Conservation (phyloP, 1,284 basidiomycete genomes). For the Peniophora sp. region DNA sequence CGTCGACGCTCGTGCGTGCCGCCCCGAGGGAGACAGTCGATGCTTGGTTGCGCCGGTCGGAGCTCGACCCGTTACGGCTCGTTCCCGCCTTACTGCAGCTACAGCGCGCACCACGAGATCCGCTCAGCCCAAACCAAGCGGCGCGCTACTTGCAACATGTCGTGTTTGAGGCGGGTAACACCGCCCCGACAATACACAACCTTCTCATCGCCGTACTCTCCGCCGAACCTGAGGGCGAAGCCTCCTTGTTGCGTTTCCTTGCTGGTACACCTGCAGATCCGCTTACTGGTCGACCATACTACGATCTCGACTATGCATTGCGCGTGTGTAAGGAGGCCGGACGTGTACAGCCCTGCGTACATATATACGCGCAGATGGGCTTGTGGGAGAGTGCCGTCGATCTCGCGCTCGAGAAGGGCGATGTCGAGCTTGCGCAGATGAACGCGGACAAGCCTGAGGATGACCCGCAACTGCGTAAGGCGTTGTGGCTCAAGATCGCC, state of each 20-base stretch:
- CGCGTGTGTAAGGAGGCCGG: conserved; percentile 82
- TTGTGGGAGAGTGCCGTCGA: conserved; percentile 96
- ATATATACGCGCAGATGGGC: conserved; percentile 98
- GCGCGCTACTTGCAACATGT: conserved; percentile 84
- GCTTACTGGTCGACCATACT: conserved; percentile 82
- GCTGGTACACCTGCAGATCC: conserved; percentile 80
- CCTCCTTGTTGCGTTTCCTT: conserved; percentile 79
- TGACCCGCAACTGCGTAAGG: conserved; percentile 81
- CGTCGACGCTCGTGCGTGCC: conserved; percentile 81
- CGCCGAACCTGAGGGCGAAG: conserved; percentile 51
- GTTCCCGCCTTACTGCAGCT: conserved; percentile 86
- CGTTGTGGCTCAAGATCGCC: conserved; percentile 97
- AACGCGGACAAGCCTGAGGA: conserved; percentile 93
- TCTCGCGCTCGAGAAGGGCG: conserved; percentile 88
- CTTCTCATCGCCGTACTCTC: conserved; percentile 78
- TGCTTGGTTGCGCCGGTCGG: conserved; percentile 80
- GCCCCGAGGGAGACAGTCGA: conserved; percentile 87
- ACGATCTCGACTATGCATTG: conserved; percentile 95
- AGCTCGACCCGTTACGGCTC: conserved; percentile 77
- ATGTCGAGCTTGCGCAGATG: conserved; percentile 86
- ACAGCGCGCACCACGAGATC: conserved; percentile 62
- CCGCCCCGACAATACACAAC: conserved; percentile 88
- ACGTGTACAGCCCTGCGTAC: conserved; percentile 86
- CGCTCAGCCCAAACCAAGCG: conserved; percentile 73
- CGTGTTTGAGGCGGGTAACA: conserved; percentile 74